Evolutionary conservation across 805 yeast species (phyloP).

Genomic region (Isabelozyma gotoi): DNA sequence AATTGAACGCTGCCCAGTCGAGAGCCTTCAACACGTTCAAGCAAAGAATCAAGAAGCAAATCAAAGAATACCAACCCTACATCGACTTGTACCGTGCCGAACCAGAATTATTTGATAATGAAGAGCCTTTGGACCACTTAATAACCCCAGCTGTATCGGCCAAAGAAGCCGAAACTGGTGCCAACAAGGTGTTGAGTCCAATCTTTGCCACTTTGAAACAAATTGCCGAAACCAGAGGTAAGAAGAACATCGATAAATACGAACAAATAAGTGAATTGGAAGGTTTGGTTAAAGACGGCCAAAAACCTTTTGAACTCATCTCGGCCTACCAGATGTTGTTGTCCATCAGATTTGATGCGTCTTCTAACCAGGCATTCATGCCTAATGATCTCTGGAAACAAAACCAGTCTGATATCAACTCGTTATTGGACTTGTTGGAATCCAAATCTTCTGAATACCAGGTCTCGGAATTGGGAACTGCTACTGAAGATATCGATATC

Average conservation of each 20-base stretch:
- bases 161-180: constrained; percentile 30
- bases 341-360: constrained; percentile 84
- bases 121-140: constrained; percentile 40
- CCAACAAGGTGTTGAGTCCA: constrained; percentile 38
- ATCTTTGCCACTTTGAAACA: constrained; percentile 73
- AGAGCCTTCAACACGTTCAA: constrained; percentile 83
- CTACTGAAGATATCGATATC: constrained; percentile 69
- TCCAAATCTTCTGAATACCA: constrained; percentile 53
- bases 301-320: constrained; percentile 69
- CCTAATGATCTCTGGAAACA: constrained; percentile 79
- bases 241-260: constrained; percentile 81
- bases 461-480: constrained; percentile 71
- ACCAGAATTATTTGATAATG: constrained; percentile 74
- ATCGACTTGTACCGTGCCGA: constrained; percentile 60
- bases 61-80: constrained; percentile 64
- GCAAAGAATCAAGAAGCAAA: constrained; percentile 83
- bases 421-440: constrained; percentile 70
- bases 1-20: constrained; percentile 77
- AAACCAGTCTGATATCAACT: constrained; percentile 60
- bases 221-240: constrained; percentile 89
- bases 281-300: constrained; percentile 43
- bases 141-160: constrained; percentile 29
- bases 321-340: constrained; percentile 76
- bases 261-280: constrained; percentile 79
- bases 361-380: constrained; percentile 66